Evolutionary conservation across 306 rosid genomes (phyloP), one percentile per base, ranked within the genome.

Genomic region (Lathyrus sativus): DNA sequence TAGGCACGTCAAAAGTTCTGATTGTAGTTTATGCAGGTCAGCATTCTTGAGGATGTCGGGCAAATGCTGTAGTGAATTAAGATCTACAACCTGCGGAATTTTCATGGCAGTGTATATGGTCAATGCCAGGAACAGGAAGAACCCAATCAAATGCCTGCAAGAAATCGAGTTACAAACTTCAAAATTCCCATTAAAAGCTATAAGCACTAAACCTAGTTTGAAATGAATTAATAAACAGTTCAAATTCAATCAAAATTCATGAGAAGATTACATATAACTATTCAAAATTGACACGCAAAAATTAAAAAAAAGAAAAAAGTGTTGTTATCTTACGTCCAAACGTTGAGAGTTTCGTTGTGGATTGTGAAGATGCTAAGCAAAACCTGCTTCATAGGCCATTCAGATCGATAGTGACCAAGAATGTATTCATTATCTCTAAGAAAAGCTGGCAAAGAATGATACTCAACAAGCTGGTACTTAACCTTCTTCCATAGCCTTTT

Each of bases 81-180:
- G 87, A 85, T 93, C 97, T 39, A 86, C 87, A 35, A 86, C 96
- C 18, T 63, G 80, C 3, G 99, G 99, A 80, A 90, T 65, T 85
- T 88, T 77, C 79, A 73, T 82, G 50, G 92, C 95, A 61, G 99
- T 93, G 86, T 85, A 93, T 82, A 93, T 69, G 74, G 99, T 93
- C 85, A 93, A 80, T 73, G 95, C 39, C 51, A 93, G 96, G 78
- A 93, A 93, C 66, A 93, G 76, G 86, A 93, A 85, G 83, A 93
- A 93, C 73, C 99, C 99, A 6, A 93, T 87, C 85, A 93, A 85
- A 85, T 93, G 99, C 89, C 99, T 93, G 83, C 77, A 85, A 28
- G 58, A 24, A 2, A 24, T 24, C 2, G 26, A 24, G 2, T 24
- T 24, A 24, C 26, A 24, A 22, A 24, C 26, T 24, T 24, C 26